phyloP scores from a whole-genome alignment of 1,284 basidiomycete species.

The Pascua sp. region DNA sequence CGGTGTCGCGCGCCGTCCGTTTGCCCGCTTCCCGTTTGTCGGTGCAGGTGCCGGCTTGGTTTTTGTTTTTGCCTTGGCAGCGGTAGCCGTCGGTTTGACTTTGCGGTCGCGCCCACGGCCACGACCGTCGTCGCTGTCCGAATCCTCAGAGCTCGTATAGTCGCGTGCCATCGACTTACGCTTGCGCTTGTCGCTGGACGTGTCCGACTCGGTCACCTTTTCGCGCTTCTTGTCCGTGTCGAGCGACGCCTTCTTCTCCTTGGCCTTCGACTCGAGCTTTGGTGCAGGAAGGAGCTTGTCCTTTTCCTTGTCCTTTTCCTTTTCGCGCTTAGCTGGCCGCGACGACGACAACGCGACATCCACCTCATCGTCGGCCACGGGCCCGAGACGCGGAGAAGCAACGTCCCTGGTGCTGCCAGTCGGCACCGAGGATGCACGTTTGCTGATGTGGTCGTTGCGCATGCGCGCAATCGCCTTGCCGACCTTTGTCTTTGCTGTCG shows the following conservation, averaged over 20 bases:
- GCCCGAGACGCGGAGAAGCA: constrained; percentile 4
- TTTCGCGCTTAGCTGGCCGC: constrained; percentile 1
- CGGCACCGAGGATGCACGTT: constrained; percentile 25
- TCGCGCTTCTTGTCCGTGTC: not conserved
- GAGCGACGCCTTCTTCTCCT: not conserved
- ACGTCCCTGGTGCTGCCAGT: not conserved
- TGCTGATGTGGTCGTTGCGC: constrained; percentile 20
- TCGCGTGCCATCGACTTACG: constrained; percentile 9
- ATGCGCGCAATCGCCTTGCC: constrained; percentile 32
- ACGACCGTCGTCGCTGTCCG: constrained; percentile 13
- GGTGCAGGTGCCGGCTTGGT: constrained; percentile 4
- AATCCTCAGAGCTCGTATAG: constrained; percentile 15
- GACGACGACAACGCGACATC: not conserved
- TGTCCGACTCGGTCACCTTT: not conserved
- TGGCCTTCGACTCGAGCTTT: not conserved
- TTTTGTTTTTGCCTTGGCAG: constrained; percentile 1
- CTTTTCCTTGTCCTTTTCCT: constrained; percentile 2
- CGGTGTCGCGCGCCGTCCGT: constrained; percentile 5
- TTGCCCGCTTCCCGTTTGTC: not conserved
- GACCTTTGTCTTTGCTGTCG: constrained; percentile 20
- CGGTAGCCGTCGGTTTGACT: not conserved
- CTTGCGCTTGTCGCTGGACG: not conserved
- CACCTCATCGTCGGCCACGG: not conserved
- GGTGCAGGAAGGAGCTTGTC: not conserved
- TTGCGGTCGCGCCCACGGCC: constrained; percentile 3